Percentiles rank a stretch among this genome's conserved stretches.
phyloP scores from a whole-genome alignment of 257 asterid genomes.

The Marsdenia floribunda region DNA sequence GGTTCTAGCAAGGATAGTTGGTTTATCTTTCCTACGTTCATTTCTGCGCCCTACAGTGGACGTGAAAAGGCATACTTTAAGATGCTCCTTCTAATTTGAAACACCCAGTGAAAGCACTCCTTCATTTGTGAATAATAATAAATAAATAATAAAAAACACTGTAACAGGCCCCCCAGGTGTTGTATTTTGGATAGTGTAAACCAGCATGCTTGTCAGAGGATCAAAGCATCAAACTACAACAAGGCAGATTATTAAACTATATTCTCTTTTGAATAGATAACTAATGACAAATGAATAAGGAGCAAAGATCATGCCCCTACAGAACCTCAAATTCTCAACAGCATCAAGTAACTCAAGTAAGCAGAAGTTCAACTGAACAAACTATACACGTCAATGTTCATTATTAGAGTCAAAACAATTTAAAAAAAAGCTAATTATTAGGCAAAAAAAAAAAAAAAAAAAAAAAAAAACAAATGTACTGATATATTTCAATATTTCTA shows the following conservation, averaged over 20 bases:
- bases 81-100: neutral
- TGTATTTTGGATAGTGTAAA: neutral
- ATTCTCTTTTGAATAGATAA: neutral
- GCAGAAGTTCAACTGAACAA: neutral
- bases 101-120: neutral
- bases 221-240: neutral
- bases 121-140: neutral
- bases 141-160: neutral
- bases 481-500: neutral
- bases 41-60: neutral
- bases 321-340: neutral
- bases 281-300: neutral
- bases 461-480: too few relatives aligned
- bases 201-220: neutral
- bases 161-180: neutral
- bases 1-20: neutral
- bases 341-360: neutral
- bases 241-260: neutral
- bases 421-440: neutral
- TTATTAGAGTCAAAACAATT: neutral
- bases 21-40: neutral
- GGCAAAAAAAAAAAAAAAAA: neutral
- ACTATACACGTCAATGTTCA: neutral
- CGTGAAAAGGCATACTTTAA: neutral
- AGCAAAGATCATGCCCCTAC: neutral